Evolutionary conservation across 805 yeast species (phyloP).

Genomic region (Clavispora santaluciae): DNA sequence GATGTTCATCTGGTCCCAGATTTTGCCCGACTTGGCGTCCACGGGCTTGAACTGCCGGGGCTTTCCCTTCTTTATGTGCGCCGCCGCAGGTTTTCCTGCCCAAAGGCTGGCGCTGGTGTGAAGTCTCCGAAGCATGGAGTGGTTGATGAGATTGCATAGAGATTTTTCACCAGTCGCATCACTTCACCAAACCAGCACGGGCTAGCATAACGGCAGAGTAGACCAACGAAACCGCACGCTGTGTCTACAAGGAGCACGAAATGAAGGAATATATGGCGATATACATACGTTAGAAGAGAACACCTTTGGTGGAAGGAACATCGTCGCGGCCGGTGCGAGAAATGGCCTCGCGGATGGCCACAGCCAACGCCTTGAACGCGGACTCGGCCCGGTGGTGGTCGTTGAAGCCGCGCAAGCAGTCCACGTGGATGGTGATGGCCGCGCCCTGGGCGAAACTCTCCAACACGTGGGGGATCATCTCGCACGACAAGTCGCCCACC

Average conservation of each 20-base stretch:
- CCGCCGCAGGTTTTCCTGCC: conserved; percentile 7
- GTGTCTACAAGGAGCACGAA: too few relatives aligned
- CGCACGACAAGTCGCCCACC: conserved; percentile 86
- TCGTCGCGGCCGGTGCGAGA: conserved; percentile 82
- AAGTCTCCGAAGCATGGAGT: conserved; percentile 5
- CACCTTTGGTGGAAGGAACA: conserved; percentile 96
- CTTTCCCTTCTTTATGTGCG: background rate
- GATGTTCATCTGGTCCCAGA: conserved; percentile 63
- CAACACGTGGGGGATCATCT: conserved; percentile 96
- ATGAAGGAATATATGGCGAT: too few relatives aligned
- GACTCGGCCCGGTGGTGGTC: conserved; percentile 96
- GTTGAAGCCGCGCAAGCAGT: conserved; percentile 86
- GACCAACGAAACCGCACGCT: too few relatives aligned
- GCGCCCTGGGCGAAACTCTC: conserved; percentile 94
- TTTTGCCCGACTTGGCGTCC: conserved; percentile 33
- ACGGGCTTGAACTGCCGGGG: background rate
- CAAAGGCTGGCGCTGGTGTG: conserved; percentile 7
- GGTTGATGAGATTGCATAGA: background rate
- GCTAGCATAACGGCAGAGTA: too few relatives aligned
- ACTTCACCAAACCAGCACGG: too few relatives aligned
- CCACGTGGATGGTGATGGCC: conserved; percentile 87
- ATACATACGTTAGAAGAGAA: conserved; percentile 63
- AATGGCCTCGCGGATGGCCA: conserved; percentile 84
- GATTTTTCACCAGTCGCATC: background rate
- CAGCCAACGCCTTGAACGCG: conserved; percentile 94